phyloP scores from a whole-genome alignment of 2,329 filamentous ascomycete species.

The Epichloe amarillans region DNA sequence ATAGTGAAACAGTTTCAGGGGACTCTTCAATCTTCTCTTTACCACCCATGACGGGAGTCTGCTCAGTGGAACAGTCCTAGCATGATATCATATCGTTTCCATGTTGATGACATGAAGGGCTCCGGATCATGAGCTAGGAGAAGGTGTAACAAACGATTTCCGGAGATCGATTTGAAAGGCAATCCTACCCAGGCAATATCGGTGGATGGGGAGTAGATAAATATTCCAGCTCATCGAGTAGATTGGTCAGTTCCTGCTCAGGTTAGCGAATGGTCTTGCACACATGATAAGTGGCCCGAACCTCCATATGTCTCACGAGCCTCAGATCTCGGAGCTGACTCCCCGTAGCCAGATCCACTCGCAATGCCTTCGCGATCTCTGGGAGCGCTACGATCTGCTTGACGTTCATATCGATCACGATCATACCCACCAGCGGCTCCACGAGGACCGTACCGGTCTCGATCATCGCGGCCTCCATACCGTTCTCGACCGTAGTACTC shows the following conservation, averaged over 20 bases:
- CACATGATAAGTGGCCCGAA: constrained; percentile 14
- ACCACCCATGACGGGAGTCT: background rate
- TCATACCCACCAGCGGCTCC: constrained; percentile 31
- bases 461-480: constrained; percentile 31
- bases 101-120: background rate
- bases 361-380: constrained; percentile 26
- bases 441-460: constrained; percentile 27
- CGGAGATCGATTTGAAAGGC: background rate
- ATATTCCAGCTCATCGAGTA: constrained; percentile 4
- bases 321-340: constrained; percentile 29
- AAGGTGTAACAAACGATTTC: background rate
- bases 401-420: constrained; percentile 35
- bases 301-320: constrained; percentile 31
- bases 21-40: background rate
- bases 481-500: constrained; percentile 26
- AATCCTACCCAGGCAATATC: background rate
- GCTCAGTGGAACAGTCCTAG: background rate
- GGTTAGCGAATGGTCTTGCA: constrained; percentile 13
- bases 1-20: background rate
- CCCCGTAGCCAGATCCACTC: constrained; percentile 25
- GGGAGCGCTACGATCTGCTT: constrained; percentile 25
- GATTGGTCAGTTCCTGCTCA: constrained; percentile 18
- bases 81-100: background rate
- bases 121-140: background rate
- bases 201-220: background rate